Base-by-base conservation (phyloP, 2,329 filamentous ascomycete genomes). In the Colletotrichum tropicicola region DNA sequence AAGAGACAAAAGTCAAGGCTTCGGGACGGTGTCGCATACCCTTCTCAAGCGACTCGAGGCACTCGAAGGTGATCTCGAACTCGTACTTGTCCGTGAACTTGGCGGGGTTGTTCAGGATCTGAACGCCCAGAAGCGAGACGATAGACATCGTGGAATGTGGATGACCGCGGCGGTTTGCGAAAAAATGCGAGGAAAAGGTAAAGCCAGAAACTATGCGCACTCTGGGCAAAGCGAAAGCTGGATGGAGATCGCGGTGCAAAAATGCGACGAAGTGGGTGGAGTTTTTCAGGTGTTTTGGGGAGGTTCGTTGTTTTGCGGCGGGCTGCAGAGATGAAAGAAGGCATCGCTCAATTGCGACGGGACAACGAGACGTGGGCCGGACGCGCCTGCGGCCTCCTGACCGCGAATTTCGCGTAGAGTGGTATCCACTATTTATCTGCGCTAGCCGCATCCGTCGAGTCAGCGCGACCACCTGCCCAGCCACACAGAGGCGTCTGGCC, bases 31-130 rank as follows among this genome's bases (percentile, higher is more conserved):
- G 10, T 30, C 37, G 39, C 59, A 27, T 79, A 94, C 94, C 94
- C 82, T 98, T 98, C 77, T 97, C 92, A 39, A 99, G 87, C 71
- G 91, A 89, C 83, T 99, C 96, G 23, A 98, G 89, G 75, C 96
- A 98, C 81, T 99, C 96, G 69, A 99, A 99, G 17, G 96, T 99
- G 78, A 99, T 98, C 81, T 99, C 95, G 72, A 99, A 97, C 79
- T 96, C 90, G 79, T 99, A 99, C 58, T 93, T 90, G 77, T 95
- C 92, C 73, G 89, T 91, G 82, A 99, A 98, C 72, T 92, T 89
- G 74, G 96, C 94, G 74, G 96, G 96, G 83, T 99, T 99, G 88
- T 99, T 98, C 78, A 94, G 86, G 72, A 99, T 92, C 80, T 96
- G 92, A 74, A 99, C 96, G 75, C 95, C 95, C 71, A 99, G 89